Evolutionary conservation across 2,329 filamentous ascomycete genomes (phyloP).

Genomic region (Fusarium siculi): DNA sequence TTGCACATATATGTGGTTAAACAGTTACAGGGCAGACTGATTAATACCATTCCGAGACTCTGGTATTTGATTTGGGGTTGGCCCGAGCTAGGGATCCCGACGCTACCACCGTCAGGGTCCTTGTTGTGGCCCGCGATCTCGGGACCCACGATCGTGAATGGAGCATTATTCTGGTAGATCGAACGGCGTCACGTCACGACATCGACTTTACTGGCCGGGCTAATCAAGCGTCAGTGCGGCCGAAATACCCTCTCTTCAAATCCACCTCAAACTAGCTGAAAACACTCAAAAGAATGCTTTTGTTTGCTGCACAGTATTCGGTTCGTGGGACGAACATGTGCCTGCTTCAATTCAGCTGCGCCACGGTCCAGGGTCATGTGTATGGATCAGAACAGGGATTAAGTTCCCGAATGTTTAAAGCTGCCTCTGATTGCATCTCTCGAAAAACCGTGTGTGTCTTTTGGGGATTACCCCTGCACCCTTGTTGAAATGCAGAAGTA

Average conservation of each 20-base stretch:
- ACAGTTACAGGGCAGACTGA: not conserved
- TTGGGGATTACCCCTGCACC: not conserved
- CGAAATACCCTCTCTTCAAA: not conserved
- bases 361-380: slow-evolving; percentile 13
- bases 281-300: not conserved
- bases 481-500: not conserved
- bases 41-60: not conserved
- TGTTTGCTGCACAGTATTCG: not conserved
- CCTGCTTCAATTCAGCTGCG: not conserved
- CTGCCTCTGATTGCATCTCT: slow-evolving; percentile 10
- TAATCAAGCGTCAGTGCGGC: not conserved
- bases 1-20: not conserved
- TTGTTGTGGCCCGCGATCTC: slow-evolving; percentile 35
- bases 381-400: slow-evolving; percentile 14
- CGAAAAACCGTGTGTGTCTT: not conserved
- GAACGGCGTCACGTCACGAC: slow-evolving; percentile 18
- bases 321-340: not conserved
- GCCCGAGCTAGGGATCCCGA: slow-evolving; percentile 27
- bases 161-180: slow-evolving; percentile 28
- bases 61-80: slow-evolving; percentile 1
- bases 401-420: slow-evolving; percentile 15
- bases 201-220: not conserved
- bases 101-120: slow-evolving; percentile 42
- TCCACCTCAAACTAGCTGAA: not conserved
- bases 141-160: slow-evolving; percentile 39